Evolutionary conservation across 306 rosid species (phyloP).

Genomic region (cucumber (Cucumis sativus)): DNA sequence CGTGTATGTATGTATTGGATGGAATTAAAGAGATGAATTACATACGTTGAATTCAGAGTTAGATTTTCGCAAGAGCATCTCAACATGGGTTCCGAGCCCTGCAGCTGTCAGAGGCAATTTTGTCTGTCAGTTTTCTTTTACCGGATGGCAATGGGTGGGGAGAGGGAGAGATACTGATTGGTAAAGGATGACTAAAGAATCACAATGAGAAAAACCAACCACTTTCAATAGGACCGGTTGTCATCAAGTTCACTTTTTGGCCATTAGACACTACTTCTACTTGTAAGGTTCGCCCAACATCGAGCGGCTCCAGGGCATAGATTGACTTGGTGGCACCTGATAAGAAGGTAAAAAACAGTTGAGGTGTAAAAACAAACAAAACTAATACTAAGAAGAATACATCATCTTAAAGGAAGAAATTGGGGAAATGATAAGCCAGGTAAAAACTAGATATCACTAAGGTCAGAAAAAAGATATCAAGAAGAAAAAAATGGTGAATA

Average conservation of each 20-base stretch:
- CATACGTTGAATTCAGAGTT: constrained; percentile 74
- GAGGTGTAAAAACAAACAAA: not conserved
- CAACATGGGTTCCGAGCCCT: constrained; percentile 60
- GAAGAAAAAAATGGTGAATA: not conserved
- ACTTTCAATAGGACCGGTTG: constrained; percentile 55
- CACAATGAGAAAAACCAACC: constrained; percentile 40
- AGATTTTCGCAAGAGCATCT: constrained; percentile 65
- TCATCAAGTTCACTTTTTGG: constrained; percentile 41
- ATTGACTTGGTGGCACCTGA: constrained; percentile 57
- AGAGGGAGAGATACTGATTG: not conserved
- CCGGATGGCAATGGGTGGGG: not conserved
- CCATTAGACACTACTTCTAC: constrained; percentile 59
- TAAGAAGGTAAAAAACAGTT: constrained; percentile 10
- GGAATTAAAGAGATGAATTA: constrained; percentile 11
- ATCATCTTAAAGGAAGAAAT: not conserved
- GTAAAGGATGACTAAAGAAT: not conserved
- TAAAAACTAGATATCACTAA: not conserved
- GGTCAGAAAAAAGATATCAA: not conserved
- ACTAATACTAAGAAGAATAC: not conserved
- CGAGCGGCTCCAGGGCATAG: constrained; percentile 90
- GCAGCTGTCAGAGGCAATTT: constrained; percentile 41
- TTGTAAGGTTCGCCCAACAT: constrained; percentile 80
- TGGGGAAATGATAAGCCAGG: not conserved
- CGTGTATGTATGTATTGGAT: not conserved
- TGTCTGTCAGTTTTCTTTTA: constrained; percentile 24